Base-by-base conservation (phyloP, 306 rosid genomes). In the Vigna trinervia region DNA sequence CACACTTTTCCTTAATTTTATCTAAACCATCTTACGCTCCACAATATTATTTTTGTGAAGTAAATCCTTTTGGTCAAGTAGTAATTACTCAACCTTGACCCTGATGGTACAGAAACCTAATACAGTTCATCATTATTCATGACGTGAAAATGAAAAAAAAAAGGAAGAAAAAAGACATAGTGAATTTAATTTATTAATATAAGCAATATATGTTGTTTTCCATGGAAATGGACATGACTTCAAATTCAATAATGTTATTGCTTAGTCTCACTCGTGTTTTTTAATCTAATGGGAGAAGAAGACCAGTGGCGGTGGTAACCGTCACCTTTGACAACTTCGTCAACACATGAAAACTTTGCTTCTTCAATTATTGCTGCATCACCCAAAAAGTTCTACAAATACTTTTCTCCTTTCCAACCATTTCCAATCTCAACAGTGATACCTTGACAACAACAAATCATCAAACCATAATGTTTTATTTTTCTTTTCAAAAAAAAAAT, bases 171-270 rank as follows among this genome's bases (percentile, higher is more conserved):
- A 34, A 0, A 34, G 38, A 34, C 7, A 34, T 32, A 32, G 5
- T 32, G 36, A 32, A 32, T 32, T 32, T 32, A 32, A 32, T 32
- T 32, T 32, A 32, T 23, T 58, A 57, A 58, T 5, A 12, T 19
- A 5, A 61, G 13, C 7, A 61, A 61, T 32, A 34, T 8, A 0
- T 61, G 12, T 45, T 45, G 14, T 45, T 61, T 32, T 61, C 39
- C 5, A 30, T 5, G 13, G 28, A 78, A 78, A 73, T 61, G 56
- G 85, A 88, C 87, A 81, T 81, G 88, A 86, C 74, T 89, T 87
- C 85, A 70, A 89, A 91, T 89, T 89, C 90, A 89, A 91, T 89
- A 60, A 89, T 87, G 87, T 88, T 76, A 68, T 57, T 77, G 61
- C 19, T 5, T 17, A 47, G 34, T 71, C 77, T n/a, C 10, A 48